These are phyloP conservation scores for Zygoascus hellenicus DNA, from an alignment of 1,139 yeast species.

Conservation along the genomic window DNA sequence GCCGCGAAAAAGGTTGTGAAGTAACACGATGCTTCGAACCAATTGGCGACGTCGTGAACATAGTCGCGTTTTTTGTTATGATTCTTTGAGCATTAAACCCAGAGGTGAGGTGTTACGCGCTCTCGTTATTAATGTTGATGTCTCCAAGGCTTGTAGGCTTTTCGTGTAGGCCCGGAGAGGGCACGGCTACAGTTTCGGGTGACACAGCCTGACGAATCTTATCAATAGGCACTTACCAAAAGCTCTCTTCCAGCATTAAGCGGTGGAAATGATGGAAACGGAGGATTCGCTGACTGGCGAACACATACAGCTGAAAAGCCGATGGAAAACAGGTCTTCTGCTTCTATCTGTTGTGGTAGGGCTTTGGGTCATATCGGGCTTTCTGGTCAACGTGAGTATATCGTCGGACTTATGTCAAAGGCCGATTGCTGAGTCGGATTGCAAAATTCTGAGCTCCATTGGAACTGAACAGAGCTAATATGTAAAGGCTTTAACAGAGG, in stretches of 20 bases:
- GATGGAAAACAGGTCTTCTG: conserved; percentile 72
- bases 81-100: not conserved
- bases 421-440: no score
- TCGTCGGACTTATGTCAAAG: no score
- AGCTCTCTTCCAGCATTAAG: not conserved
- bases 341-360: conserved; percentile 69
- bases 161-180: no score
- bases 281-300: not conserved
- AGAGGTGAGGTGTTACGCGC: not conserved
- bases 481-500: conserved; percentile 49
- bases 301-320: not conserved
- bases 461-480: not conserved
- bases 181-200: not conserved
- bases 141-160: no score
- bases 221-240: not conserved
- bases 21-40: not conserved
- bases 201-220: conserved; percentile 3
- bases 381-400: conserved; percentile 54
- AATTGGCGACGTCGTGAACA: conserved; percentile 5
- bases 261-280: not conserved
- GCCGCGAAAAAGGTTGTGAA: not conserved
- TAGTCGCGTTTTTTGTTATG: not conserved
- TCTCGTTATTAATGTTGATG: not conserved
- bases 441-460: not conserved
- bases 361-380: conserved; percentile 85